Base-by-base conservation (phyloP, 106 monocot genomes). In the Acorus calamus region DNA sequence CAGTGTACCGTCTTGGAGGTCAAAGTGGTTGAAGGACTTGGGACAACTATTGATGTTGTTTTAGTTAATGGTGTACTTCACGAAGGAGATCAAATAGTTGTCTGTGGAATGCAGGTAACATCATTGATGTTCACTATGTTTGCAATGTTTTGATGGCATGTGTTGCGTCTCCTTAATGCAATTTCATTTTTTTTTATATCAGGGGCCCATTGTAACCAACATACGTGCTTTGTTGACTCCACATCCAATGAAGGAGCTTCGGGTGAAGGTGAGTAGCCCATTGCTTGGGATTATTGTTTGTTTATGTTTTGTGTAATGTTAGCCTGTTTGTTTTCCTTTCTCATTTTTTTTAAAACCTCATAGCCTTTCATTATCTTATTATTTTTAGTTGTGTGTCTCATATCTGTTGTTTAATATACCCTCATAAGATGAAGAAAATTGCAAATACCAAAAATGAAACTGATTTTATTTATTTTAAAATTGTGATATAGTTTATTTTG, bases 1-100 rank as follows among this genome's bases (percentile, higher is more conserved):
- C 79, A 92, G 92, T 87, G 92, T 69, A 87, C 96, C 64, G 96
- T 98, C 11, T 64, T 98, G 76, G 96, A 98, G 71, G 96, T 98
- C 12, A 98, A 98, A 75, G 87, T 98, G 5, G 60, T 91, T 53
- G 96, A 98, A 85, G 96, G 96, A 50, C 69, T 87, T 47, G 96
- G 96, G 44, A 91, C 96, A 42, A 98, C 91, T 43, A 83, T 98
- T 55, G 96, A 98, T 60, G 96, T 98, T 46, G 91, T 98, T 44
- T 74, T 98, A 69, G 87, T 92, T 44, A 98, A 92, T 79, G 96
- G 96, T 55, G 68, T 74, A 60, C 84, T 98, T 56, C 83, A 88
- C 66, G 96, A 98, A 76, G 91, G 96, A 6, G 96, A 98, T 65
- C 96, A 98, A 73, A 91, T 98, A 67, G 84, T 98, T 72, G 87